A percentile compares a stretch with the other conserved stretches of the same genome.
phyloP scores from a whole-genome alignment of 305 asterid genomes.

The Vinca major region DNA sequence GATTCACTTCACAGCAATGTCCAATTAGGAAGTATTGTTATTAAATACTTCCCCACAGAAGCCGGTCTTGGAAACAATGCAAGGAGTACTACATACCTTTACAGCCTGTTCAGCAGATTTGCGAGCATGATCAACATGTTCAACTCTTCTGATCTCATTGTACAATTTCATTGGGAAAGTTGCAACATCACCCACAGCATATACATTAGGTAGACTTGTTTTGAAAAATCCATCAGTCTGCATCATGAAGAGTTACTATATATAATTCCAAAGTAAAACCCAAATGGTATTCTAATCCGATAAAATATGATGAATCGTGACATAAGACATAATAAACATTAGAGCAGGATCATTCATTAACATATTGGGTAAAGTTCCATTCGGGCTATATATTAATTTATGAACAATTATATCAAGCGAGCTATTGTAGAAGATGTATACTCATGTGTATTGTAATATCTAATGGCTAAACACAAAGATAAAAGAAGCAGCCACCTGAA shows the following conservation, averaged over 20 bases:
- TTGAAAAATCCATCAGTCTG: constrained; percentile 91
- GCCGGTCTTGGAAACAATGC: not conserved
- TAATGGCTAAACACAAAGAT: not conserved
- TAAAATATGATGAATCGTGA: not conserved
- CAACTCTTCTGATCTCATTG: constrained; percentile 82
- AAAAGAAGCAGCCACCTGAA: not conserved
- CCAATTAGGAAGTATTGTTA: too few species aligned
- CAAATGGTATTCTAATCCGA: not conserved
- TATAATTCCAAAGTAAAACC: not conserved
- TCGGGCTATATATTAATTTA: not conserved
- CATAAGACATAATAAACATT: not conserved
- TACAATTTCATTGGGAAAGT: constrained; percentile 88
- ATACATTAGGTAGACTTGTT: constrained; percentile 68
- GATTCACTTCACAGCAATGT: too few species aligned
- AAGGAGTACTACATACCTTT: constrained; percentile 41
- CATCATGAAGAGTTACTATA: constrained; percentile 17
- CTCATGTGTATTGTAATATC: not conserved
- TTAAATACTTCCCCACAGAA: too few species aligned
- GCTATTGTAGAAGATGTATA: not conserved
- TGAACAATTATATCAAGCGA: not conserved
- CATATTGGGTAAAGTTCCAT: not conserved
- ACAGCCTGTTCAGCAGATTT: constrained; percentile 99
- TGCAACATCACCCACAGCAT: constrained; percentile 96
- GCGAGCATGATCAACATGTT: constrained; percentile 93
- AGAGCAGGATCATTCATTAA: not conserved